Evolutionary conservation across 1,139 yeast species (phyloP).

Genomic region (Scheffersomyces stambukii): DNA sequence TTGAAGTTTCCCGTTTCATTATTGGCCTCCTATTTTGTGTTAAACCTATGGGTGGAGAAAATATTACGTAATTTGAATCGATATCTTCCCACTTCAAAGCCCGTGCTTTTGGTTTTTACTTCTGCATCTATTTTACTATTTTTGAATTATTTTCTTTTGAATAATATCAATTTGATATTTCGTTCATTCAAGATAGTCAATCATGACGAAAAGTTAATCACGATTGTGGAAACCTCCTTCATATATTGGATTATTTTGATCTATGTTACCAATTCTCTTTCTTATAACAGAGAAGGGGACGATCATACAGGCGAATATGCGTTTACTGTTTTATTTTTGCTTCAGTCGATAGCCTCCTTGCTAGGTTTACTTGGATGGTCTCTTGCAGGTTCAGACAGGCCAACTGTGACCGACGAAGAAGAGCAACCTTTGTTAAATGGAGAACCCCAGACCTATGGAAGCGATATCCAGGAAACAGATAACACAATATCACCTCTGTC

Average conservation of each 20-base stretch:
- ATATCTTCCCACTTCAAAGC: slow-evolving; percentile 56
- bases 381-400: slow-evolving; percentile 11
- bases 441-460: slow-evolving; percentile 10
- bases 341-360: slow-evolving; percentile 49
- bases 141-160: slow-evolving; percentile 52
- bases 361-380: slow-evolving; percentile 54
- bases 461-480: slow-evolving; percentile 7
- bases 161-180: slow-evolving; percentile 36
- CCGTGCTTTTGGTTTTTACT: slow-evolving; percentile 27
- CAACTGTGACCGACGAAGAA: slow-evolving; percentile 8
- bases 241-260: slow-evolving; percentile 55
- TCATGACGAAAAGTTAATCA: slow-evolving; percentile 69
- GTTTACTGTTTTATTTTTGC: slow-evolving; percentile 45
- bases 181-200: slow-evolving; percentile 48
- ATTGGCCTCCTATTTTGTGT: slow-evolving; percentile 21
- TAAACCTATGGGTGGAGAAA: no score
- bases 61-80: no score
- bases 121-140: slow-evolving; percentile 49
- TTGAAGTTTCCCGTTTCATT: slow-evolving; percentile 58
- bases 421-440: slow-evolving; percentile 31
- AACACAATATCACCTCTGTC: no score
- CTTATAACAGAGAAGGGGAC: slow-evolving; percentile 34
- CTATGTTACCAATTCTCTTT: slow-evolving; percentile 41
- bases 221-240: slow-evolving; percentile 54
- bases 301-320: slow-evolving; percentile 62